A percentile compares a stretch with the other conserved stretches of the same genome.
Evolutionary conservation across 208 protist species (phyloP).

Genomic region (Acanthamoeba triangularis): DNA sequence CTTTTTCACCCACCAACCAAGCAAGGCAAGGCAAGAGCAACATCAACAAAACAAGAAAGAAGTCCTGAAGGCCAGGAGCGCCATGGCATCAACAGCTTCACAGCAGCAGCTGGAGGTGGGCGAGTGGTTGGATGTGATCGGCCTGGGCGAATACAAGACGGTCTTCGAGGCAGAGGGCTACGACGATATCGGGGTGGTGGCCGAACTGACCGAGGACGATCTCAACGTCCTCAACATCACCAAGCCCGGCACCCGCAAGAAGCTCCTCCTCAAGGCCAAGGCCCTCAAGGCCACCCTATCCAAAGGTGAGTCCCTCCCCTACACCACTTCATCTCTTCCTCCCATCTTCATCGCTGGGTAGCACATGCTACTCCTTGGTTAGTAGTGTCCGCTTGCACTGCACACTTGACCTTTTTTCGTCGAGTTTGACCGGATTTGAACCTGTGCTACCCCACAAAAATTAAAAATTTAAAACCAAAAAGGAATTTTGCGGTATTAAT

Average conservation of each 20-base stretch:
- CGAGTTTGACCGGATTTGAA: neutral
- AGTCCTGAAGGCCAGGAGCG: too few species aligned
- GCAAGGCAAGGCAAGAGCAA: too few species aligned
- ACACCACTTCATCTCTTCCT: neutral
- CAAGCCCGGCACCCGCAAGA: conserved; percentile 66
- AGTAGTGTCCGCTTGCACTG: neutral
- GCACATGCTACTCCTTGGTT: neutral
- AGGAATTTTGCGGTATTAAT: too few species aligned
- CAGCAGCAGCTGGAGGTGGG: neutral
- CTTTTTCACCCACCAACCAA: too few species aligned
- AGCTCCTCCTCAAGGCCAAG: conserved; percentile 56
- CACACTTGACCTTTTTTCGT: too few species aligned
- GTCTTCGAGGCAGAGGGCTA: conserved; percentile 55
- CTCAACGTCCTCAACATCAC: conserved; percentile 63
- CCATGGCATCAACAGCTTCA: neutral
- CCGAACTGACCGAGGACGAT: conserved; percentile 50
- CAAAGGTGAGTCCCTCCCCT: conserved; percentile 24
- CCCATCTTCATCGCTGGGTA: neutral
- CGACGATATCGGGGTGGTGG: conserved; percentile 46
- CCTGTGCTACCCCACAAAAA: neutral
- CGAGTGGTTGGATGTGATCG: conserved; percentile 55
- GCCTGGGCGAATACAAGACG: conserved; percentile 32
- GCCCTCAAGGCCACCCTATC: neutral
- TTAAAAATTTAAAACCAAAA: neutral
- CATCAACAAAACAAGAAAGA: too few species aligned